Percentiles rank a stretch among this genome's conserved stretches.
phyloP scores from a whole-genome alignment of 495 filamentous ascomycete species.

The Penicillium paradoxum region DNA sequence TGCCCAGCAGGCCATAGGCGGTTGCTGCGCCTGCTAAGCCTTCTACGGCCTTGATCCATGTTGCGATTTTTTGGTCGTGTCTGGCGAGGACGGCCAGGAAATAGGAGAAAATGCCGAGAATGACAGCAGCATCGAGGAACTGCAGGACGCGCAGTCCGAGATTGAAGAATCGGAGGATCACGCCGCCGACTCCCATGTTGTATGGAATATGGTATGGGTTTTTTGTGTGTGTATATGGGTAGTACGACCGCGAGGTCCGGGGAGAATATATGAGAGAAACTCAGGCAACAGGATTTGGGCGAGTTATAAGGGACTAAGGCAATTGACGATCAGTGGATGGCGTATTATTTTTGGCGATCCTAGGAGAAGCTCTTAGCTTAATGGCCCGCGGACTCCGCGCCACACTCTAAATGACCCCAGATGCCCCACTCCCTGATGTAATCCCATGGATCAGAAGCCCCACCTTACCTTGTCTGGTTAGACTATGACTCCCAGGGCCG shows the following conservation, averaged over 20 bases:
- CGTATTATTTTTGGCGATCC: slow-evolving; percentile 8
- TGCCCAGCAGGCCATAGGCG: slow-evolving; percentile 65
- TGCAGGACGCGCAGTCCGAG: slow-evolving; percentile 64
- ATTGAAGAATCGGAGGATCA: slow-evolving; percentile 57
- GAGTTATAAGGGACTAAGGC: slow-evolving; percentile 16
- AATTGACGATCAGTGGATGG: slow-evolving; percentile 28
- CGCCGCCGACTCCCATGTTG: slow-evolving; percentile 47
- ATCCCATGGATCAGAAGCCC: neutral
- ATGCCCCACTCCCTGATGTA: slow-evolving; percentile 2
- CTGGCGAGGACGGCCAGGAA: slow-evolving; percentile 47
- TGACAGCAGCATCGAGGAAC: slow-evolving; percentile 63
- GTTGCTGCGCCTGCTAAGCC: slow-evolving; percentile 72
- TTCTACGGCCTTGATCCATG: slow-evolving; percentile 68
- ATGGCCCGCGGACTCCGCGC: slow-evolving; percentile 11
- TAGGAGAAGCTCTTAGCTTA: slow-evolving; percentile 1
- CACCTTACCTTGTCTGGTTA: neutral
- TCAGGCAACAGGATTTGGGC: slow-evolving; percentile 27
- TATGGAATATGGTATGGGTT: neutral
- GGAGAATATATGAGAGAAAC: slow-evolving; percentile 6
- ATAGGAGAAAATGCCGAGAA: slow-evolving; percentile 76
- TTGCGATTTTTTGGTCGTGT: slow-evolving; percentile 54
- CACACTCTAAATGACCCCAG: slow-evolving; percentile 7
- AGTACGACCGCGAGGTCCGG: neutral
- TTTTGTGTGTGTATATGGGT: neutral
- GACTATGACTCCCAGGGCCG: neutral